phyloP scores from a whole-genome alignment of 2,329 filamentous ascomycete genomes.

The Colletotrichum noveboracense region DNA sequence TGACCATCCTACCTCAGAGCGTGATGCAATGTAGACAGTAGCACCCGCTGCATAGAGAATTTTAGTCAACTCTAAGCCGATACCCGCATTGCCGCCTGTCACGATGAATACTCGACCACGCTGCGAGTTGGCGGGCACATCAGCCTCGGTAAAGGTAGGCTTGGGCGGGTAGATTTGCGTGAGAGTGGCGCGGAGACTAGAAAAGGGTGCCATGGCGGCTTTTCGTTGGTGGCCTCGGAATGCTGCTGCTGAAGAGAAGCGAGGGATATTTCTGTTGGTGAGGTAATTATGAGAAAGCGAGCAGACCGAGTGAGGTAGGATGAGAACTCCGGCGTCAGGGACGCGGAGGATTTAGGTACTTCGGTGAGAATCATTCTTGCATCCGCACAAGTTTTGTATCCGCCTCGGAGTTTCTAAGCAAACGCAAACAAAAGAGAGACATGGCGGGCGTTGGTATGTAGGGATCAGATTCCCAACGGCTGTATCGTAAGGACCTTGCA shows the following conservation, averaged over 20 bases:
- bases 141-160: constrained; percentile 29
- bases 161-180: constrained; percentile 25
- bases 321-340: not conserved
- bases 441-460: not conserved
- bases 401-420: not conserved
- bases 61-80: constrained; percentile 55
- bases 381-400: not conserved
- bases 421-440: no score
- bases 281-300: not conserved
- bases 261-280: not conserved
- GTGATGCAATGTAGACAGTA: constrained; percentile 58
- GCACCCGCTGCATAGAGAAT: constrained; percentile 58
- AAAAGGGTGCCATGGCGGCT: not conserved
- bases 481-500: not conserved
- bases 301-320: not conserved
- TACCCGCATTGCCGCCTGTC: constrained; percentile 44
- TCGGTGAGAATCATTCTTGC: not conserved
- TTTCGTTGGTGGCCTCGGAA: not conserved
- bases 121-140: constrained; percentile 28
- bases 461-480: not conserved
- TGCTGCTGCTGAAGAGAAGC: not conserved
- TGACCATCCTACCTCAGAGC: constrained; percentile 31
- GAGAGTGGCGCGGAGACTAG: not conserved
- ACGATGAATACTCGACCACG: constrained; percentile 47
- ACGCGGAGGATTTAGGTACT: not conserved